These are phyloP conservation scores for Simplicillium aogashimaense DNA, from an alignment of 2,329 filamentous ascomycete species.

Conservation along the genomic window DNA sequence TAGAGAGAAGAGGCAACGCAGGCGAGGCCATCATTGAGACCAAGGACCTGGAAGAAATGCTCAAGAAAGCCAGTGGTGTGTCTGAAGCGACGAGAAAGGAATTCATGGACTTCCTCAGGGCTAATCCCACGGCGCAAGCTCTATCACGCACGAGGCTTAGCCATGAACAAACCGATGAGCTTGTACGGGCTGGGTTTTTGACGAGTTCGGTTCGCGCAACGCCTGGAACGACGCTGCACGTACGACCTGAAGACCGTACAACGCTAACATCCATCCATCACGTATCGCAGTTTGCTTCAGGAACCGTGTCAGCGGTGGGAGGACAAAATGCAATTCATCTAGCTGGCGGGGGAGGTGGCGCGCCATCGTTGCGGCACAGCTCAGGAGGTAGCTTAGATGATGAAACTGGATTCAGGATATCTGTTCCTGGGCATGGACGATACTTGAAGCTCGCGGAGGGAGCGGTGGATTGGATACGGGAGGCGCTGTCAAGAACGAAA, in stretches of 20 bases:
- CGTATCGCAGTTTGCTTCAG: slow-evolving; percentile 56
- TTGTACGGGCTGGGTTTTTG: slow-evolving; percentile 59
- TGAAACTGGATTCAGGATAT: slow-evolving; percentile 37
- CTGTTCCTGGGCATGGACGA: slow-evolving; percentile 56
- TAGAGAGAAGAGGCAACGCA: slow-evolving; percentile 49
- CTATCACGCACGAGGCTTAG: slow-evolving; percentile 23
- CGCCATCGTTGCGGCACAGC: slow-evolving; percentile 18
- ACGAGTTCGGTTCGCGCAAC: slow-evolving; percentile 30
- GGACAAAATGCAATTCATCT: slow-evolving; percentile 55
- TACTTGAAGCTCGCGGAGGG: slow-evolving; percentile 56
- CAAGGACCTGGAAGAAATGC: slow-evolving; percentile 41
- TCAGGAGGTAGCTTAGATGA: slow-evolving; percentile 5
- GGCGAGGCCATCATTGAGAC: slow-evolving; percentile 57
- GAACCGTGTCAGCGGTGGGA: slow-evolving; percentile 59
- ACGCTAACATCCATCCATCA: slow-evolving; percentile 51
- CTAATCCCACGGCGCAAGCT: slow-evolving; percentile 33
- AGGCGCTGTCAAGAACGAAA: slow-evolving; percentile 46
- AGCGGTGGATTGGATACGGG: slow-evolving; percentile 51
- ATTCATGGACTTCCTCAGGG: slow-evolving; percentile 41
- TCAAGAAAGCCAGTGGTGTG: slow-evolving; percentile 24
- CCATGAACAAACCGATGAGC: slow-evolving; percentile 38
- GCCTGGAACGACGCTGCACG: slow-evolving; percentile 26
- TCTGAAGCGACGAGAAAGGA: slow-evolving; percentile 33
- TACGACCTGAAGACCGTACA: slow-evolving; percentile 42
- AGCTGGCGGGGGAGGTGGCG: slow-evolving; percentile 46